Conservation (phyloP, 2,329 filamentous ascomycete species). For the Tolypocladium paradoxum region DNA sequence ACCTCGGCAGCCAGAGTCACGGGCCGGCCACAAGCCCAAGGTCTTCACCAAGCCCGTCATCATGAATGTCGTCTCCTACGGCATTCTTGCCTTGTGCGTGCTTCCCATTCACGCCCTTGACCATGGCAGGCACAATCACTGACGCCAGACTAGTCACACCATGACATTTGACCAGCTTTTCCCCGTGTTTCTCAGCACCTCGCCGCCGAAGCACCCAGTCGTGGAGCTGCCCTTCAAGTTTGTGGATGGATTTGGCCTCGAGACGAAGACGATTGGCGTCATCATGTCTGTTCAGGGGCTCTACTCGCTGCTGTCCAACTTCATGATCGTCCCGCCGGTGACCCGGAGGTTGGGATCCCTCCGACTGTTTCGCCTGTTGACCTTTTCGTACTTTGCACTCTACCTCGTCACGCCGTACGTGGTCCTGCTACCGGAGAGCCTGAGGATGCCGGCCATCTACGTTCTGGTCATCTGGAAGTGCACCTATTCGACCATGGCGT, state of each 20-base stretch:
- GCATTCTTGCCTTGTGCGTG: slow-evolving; percentile 88
- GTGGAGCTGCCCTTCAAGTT: slow-evolving; percentile 75
- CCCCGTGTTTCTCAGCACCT: slow-evolving; percentile 79
- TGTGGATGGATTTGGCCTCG: slow-evolving; percentile 71
- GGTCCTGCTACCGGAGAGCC: slow-evolving; percentile 62
- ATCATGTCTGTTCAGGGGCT: slow-evolving; percentile 83
- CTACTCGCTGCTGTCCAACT: slow-evolving; percentile 79
- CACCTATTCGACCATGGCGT: slow-evolving; percentile 81
- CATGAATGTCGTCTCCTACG: slow-evolving; percentile 80
- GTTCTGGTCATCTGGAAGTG: slow-evolving; percentile 80
- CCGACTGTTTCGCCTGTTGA: slow-evolving; percentile 69
- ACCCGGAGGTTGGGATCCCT: slow-evolving; percentile 67
- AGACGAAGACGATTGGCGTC: slow-evolving; percentile 74
- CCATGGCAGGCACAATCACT: slow-evolving; percentile 1
- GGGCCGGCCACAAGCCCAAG: slow-evolving; percentile 21
- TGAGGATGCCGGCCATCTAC: slow-evolving; percentile 68
- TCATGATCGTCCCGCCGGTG: slow-evolving; percentile 72
- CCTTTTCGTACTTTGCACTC: slow-evolving; percentile 74
- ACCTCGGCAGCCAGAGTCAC: neutral
- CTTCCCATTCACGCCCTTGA: neutral
- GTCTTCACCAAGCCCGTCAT: slow-evolving; percentile 79
- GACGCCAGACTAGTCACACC: slow-evolving; percentile 57
- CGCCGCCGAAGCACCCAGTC: slow-evolving; percentile 36
- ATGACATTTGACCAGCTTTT: slow-evolving; percentile 94
- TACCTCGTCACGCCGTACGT: slow-evolving; percentile 86